Percentiles rank a stretch among this genome's conserved stretches.
These are phyloP conservation scores for Coemansia aciculifera DNA, from an alignment of 192 early-diverging fungal genomes.

Conservation along the genomic window DNA sequence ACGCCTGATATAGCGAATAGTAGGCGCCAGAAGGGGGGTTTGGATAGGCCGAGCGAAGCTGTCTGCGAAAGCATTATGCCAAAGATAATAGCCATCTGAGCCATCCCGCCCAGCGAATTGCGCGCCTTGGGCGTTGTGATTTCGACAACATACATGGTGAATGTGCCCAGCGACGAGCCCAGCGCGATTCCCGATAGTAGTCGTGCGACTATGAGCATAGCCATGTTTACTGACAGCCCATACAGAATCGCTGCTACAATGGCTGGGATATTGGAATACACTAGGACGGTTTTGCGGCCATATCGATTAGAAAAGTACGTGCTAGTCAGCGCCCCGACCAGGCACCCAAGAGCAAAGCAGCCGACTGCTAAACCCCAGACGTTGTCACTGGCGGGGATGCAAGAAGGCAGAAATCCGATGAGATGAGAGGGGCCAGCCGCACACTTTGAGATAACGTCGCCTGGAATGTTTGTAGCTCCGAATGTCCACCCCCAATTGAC, in stretches of 20 bases:
- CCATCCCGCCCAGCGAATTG: slow-evolving; percentile 66
- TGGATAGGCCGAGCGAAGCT: slow-evolving; percentile 59
- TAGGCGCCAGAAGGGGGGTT: slow-evolving; percentile 69
- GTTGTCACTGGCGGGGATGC: slow-evolving; percentile 32
- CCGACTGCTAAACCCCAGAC: slow-evolving; percentile 58
- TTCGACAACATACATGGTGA: slow-evolving; percentile 72
- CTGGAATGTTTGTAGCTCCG: slow-evolving; percentile 58
- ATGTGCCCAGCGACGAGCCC: slow-evolving; percentile 61
- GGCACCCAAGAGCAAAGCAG: slow-evolving; percentile 60
- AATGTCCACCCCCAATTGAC: slow-evolving; percentile 56
- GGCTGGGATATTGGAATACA: slow-evolving; percentile 65
- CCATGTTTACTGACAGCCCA: slow-evolving; percentile 56
- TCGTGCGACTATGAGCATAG: slow-evolving; percentile 66
- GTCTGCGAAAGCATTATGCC: slow-evolving; percentile 70
- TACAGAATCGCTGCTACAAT: slow-evolving; percentile 62
- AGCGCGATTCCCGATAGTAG: slow-evolving; percentile 68
- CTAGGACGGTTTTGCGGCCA: slow-evolving; percentile 63
- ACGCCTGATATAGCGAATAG: slow-evolving; percentile 62
- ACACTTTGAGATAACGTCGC: slow-evolving; percentile 53
- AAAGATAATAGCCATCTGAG: slow-evolving; percentile 70
- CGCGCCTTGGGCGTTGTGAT: slow-evolving; percentile 69
- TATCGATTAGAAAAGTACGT: slow-evolving; percentile 56
- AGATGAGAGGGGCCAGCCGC: slow-evolving; percentile 18
- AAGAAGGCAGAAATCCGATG: slow-evolving; percentile 33
- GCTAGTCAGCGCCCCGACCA: slow-evolving; percentile 62